Conservation (phyloP, 2,329 filamentous ascomycete genomes). For the Verruconis gallopava region DNA sequence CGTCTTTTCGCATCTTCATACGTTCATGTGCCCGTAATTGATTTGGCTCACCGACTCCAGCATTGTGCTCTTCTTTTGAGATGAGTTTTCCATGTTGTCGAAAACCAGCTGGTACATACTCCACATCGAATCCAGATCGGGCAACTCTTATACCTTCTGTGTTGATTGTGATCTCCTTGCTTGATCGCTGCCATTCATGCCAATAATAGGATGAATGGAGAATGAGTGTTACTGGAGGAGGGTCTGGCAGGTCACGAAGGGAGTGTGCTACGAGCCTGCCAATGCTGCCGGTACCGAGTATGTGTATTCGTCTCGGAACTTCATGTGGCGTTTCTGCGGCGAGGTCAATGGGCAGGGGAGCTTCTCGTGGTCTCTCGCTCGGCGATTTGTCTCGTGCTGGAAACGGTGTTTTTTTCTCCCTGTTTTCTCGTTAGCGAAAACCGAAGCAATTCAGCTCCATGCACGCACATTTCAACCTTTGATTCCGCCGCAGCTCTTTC, state of each 20-base stretch:
- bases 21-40: neutral
- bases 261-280: slow-evolving; percentile 67
- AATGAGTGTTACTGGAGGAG: slow-evolving; percentile 69
- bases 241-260: slow-evolving; percentile 45
- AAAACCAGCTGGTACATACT: slow-evolving; percentile 25
- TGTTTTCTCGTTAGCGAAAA: too few species aligned
- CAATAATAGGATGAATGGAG: slow-evolving; percentile 42
- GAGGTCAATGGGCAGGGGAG: neutral
- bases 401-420: too few species aligned
- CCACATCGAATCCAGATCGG: slow-evolving; percentile 32
- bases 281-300: slow-evolving; percentile 71
- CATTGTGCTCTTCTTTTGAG: slow-evolving; percentile 1
- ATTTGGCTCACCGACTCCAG: neutral
- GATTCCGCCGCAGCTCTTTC: too few species aligned
- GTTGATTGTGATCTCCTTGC: slow-evolving; percentile 33
- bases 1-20: neutral
- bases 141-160: slow-evolving; percentile 29
- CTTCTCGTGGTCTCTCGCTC: neutral
- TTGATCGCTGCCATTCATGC: slow-evolving; percentile 36
- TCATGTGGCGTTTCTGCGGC: neutral
- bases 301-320: slow-evolving; percentile 42
- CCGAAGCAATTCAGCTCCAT: too few species aligned
- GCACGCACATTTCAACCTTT: too few species aligned
- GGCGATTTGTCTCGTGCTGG: too few species aligned
- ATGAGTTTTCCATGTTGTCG: slow-evolving; percentile 27